phyloP scores from a whole-genome alignment of 2,329 filamentous ascomycete species.

The Lachnellula suecica region DNA sequence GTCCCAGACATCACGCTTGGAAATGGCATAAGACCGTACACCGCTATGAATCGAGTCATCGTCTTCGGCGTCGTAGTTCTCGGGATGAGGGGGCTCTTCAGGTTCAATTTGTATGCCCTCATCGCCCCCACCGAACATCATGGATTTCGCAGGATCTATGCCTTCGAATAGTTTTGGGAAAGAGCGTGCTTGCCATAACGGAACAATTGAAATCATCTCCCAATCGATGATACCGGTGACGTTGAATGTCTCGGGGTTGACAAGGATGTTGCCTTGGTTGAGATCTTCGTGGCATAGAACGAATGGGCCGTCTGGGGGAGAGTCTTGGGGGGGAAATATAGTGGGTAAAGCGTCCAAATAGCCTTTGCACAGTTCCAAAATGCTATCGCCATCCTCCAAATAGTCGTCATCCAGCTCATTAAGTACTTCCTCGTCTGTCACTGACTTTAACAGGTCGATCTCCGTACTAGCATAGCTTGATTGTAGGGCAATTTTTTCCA shows the following conservation, averaged over 20 bases:
- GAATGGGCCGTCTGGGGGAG: constrained; percentile 28
- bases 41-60: too few species aligned
- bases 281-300: constrained; percentile 40
- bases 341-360: constrained; percentile 33
- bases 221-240: constrained; percentile 42
- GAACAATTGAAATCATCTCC: constrained; percentile 42
- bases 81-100: too few species aligned
- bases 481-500: too few species aligned
- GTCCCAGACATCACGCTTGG: too few species aligned
- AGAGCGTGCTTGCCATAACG: constrained; percentile 40
- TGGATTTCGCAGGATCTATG: too few species aligned
- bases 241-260: constrained; percentile 35
- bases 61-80: too few species aligned
- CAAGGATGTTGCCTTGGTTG: constrained; percentile 39
- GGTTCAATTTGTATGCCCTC: too few species aligned
- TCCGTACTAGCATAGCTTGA: too few species aligned
- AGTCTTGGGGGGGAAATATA: constrained; percentile 30
- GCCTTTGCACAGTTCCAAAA: constrained; percentile 25
- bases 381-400: constrained; percentile 34
- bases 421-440: not conserved
- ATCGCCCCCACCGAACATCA: too few species aligned
- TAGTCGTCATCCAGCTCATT: constrained; percentile 19
- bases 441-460: too few species aligned
- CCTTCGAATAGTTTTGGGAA: too few species aligned
- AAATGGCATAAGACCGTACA: too few species aligned